A percentile compares a stretch with the other conserved stretches of the same genome.
Evolutionary conservation across 495 filamentous ascomycete genomes (phyloP).

Genomic region (Penicillium argentinense): DNA sequence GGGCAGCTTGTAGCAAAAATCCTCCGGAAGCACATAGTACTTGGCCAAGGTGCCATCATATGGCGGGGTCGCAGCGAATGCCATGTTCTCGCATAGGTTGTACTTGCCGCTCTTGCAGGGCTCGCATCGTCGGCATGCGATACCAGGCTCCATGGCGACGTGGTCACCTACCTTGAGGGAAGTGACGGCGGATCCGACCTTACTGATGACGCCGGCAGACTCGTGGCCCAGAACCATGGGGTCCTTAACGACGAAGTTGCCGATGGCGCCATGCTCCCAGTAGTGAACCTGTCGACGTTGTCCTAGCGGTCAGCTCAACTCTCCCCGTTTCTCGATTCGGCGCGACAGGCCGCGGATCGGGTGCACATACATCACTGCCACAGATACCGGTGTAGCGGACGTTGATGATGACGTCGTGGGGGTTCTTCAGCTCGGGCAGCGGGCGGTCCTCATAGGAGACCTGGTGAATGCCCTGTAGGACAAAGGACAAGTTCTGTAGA

Average conservation of each 20-base stretch:
- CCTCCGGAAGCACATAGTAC: constrained; percentile 55
- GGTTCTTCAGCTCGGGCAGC: constrained; percentile 61
- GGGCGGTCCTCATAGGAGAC: constrained; percentile 77
- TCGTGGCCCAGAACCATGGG: constrained; percentile 96
- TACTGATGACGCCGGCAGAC: constrained; percentile 71
- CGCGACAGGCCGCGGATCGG: not conserved
- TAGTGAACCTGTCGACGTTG: constrained; percentile 65
- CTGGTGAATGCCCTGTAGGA: constrained; percentile 70
- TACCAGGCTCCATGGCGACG: constrained; percentile 56
- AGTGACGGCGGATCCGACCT: constrained; percentile 58
- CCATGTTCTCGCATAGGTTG: constrained; percentile 53
- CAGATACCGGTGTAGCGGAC: constrained; percentile 90
- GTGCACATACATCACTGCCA: constrained; percentile 69
- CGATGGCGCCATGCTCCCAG: constrained; percentile 82
- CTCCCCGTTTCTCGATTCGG: too few species aligned
- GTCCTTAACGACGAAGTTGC: constrained; percentile 73
- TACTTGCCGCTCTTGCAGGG: constrained; percentile 54
- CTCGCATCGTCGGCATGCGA: constrained; percentile 51
- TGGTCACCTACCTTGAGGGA: constrained; percentile 45
- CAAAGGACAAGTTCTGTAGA: constrained; percentile 79
- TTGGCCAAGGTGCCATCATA: constrained; percentile 56
- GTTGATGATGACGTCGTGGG: constrained; percentile 77
- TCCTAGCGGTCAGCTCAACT: not conserved
- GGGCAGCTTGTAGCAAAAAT: constrained; percentile 57
- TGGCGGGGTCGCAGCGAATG: constrained; percentile 54